Evolutionary conservation across 2,329 filamentous ascomycete genomes (phyloP).

Genomic region (Pyricularia sp.): DNA sequence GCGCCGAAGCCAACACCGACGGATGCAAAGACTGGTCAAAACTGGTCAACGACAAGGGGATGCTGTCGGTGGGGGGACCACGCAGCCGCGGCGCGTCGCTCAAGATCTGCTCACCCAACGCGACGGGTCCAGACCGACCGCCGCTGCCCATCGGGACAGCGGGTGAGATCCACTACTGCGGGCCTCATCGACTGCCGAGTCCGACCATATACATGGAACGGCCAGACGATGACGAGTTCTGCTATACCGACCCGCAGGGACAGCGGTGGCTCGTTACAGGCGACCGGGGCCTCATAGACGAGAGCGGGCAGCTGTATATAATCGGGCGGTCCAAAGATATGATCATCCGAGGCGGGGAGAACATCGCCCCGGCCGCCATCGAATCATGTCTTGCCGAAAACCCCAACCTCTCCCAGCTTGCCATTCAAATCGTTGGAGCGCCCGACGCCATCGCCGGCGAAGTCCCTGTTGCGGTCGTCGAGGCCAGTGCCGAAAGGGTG

Average conservation of each 20-base stretch:
- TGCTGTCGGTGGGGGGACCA: not conserved
- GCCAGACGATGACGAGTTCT: not conserved
- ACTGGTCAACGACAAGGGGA: not conserved
- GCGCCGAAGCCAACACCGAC: not conserved
- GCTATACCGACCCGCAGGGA: not conserved
- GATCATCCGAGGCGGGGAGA: not conserved
- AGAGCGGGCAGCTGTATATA: not conserved
- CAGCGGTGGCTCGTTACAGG: not conserved
- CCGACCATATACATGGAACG: not conserved
- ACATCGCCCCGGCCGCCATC: conserved; percentile 1
- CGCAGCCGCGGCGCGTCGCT: not conserved
- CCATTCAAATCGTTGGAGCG: not conserved
- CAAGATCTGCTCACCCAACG: not conserved
- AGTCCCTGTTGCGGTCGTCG: not conserved
- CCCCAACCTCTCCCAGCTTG: not conserved
- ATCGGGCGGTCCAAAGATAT: not conserved
- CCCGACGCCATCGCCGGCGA: not conserved
- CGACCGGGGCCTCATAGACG: not conserved
- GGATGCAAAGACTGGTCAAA: not conserved
- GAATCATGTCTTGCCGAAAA: not conserved
- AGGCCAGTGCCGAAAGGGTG: not conserved
- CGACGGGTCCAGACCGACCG: not conserved
- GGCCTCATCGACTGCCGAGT: not conserved
- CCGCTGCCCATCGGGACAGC: not conserved
- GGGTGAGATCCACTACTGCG: not conserved